phyloP scores from a whole-genome alignment of 164 flowering plant genomes.

The Vitis rotundifolia region DNA sequence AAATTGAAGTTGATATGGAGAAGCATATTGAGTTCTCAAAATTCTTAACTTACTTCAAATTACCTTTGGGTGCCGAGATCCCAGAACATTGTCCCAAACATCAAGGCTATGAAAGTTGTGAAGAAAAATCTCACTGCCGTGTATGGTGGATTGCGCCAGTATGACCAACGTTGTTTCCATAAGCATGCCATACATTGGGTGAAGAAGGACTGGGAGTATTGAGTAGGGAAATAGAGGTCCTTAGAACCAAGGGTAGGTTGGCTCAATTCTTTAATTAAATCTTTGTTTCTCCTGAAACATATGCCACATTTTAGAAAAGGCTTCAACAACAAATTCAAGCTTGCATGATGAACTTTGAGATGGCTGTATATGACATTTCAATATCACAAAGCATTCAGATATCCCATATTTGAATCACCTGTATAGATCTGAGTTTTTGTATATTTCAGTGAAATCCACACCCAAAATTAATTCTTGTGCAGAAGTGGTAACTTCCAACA shows the following conservation, averaged over 20 bases:
- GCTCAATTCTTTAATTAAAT: slow-evolving; percentile 41
- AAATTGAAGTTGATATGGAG: no score
- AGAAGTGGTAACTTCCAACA: slow-evolving; percentile 37
- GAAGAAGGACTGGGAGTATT: slow-evolving; percentile 44
- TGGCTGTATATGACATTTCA: no score
- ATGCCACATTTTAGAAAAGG: neutral
- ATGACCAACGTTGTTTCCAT: slow-evolving; percentile 52
- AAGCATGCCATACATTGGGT: slow-evolving; percentile 55
- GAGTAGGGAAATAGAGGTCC: slow-evolving; percentile 47
- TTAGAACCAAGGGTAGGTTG: slow-evolving; percentile 37
- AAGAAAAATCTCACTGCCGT: slow-evolving; percentile 52
- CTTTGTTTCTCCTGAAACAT: slow-evolving; percentile 53
- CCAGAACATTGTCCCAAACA: slow-evolving; percentile 57
- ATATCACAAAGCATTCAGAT: no score
- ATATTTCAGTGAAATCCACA: slow-evolving; percentile 32
- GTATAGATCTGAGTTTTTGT: slow-evolving; percentile 35
- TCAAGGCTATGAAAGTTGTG: slow-evolving; percentile 45
- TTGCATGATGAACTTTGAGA: no score
- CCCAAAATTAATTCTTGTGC: slow-evolving; percentile 36
- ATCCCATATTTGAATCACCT: neutral
- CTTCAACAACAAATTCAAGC: neutral
- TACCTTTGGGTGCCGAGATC: slow-evolving; percentile 37
- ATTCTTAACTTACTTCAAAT: neutral
- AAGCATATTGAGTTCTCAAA: no score
- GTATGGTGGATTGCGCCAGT: slow-evolving; percentile 59